Evolutionary conservation across 2,329 filamentous ascomycete genomes (phyloP).

Genomic region (Penicillium sp.): DNA sequence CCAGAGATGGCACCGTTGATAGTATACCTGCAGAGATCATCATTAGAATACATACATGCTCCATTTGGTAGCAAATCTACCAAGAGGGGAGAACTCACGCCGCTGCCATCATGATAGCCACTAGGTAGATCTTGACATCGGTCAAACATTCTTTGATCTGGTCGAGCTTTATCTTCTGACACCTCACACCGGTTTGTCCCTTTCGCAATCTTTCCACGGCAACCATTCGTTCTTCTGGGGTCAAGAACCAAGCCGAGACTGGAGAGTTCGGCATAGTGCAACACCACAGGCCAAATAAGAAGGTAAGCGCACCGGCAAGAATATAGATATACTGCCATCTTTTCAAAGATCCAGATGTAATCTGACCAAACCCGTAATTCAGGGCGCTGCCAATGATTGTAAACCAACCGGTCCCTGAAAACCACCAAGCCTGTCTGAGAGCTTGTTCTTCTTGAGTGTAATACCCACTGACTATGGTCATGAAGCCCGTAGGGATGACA

Average conservation of each 20-base stretch:
- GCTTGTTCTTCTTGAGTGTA: slow-evolving; percentile 66
- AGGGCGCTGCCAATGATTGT: slow-evolving; percentile 62
- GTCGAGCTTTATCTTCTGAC: slow-evolving; percentile 56
- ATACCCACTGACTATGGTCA: slow-evolving; percentile 60
- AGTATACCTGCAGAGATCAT: too few species aligned
- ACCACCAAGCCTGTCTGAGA: slow-evolving; percentile 66
- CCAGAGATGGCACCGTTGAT: slow-evolving; percentile 69
- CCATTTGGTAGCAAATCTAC: too few species aligned
- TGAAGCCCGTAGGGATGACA: slow-evolving; percentile 64
- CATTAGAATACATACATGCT: too few species aligned
- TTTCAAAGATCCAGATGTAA: slow-evolving; percentile 52
- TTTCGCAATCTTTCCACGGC: slow-evolving; percentile 62
- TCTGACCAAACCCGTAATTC: slow-evolving; percentile 67
- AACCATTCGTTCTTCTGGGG: slow-evolving; percentile 58
- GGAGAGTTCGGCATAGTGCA: slow-evolving; percentile 65
- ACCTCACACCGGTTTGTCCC: slow-evolving; percentile 63
- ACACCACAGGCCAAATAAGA: slow-evolving; percentile 63
- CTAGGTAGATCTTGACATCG: slow-evolving; percentile 62
- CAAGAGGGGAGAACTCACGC: slow-evolving; percentile 39
- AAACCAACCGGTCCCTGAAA: slow-evolving; percentile 55
- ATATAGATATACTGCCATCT: slow-evolving; percentile 72
- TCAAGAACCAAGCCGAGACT: slow-evolving; percentile 67
- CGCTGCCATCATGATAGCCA: slow-evolving; percentile 66
- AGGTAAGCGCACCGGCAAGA: slow-evolving; percentile 60
- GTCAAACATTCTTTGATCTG: slow-evolving; percentile 59